Conservation (phyloP, 352 stramenopile genomes). For the Globisporangium orthogonon region DNA sequence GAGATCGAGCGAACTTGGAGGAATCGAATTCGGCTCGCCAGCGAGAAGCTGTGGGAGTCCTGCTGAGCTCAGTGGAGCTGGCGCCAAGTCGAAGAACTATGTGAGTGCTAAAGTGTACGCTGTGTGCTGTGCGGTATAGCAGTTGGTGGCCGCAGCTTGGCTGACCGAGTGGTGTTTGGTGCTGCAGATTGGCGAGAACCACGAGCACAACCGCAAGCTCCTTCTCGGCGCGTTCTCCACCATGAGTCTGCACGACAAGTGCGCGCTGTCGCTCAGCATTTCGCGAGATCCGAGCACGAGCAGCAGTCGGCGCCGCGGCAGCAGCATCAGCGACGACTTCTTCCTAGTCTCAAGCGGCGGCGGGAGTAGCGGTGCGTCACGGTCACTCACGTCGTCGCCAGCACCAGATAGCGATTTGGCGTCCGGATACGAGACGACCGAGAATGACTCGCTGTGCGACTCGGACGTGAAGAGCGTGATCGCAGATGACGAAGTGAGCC, state of each 20-base stretch:
- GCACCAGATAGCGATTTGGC: slow-evolving; percentile 13
- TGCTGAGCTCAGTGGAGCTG: slow-evolving; percentile 17
- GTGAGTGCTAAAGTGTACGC: slow-evolving; percentile 23
- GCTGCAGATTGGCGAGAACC: slow-evolving; percentile 52
- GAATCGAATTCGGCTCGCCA: slow-evolving; percentile 15
- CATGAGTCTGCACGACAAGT: slow-evolving; percentile 88
- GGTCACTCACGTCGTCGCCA: slow-evolving; percentile 8
- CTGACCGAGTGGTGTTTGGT: neutral
- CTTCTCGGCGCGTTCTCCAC: slow-evolving; percentile 80
- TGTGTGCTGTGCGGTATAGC: neutral
- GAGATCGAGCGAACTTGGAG: neutral
- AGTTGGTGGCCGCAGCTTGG: neutral
- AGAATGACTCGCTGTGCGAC: slow-evolving; percentile 45
- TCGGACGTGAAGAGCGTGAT: slow-evolving; percentile 83
- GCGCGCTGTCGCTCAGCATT: slow-evolving; percentile 73
- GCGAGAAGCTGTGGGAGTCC: slow-evolving; percentile 27
- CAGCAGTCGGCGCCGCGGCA: slow-evolving; percentile 35
- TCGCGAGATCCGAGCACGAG: slow-evolving; percentile 41
- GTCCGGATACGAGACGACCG: slow-evolving; percentile 19
- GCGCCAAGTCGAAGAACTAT: slow-evolving; percentile 34
- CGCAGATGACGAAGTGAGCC: slow-evolving; percentile 64
- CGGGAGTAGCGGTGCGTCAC: slow-evolving; percentile 2
- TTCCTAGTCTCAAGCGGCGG: slow-evolving; percentile 11
- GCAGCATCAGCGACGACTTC: slow-evolving; percentile 49
- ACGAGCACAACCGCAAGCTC: slow-evolving; percentile 81